Evolutionary conservation across 164 flowering plant species (phyloP).

Genomic region (Tetrastigma voinierianum): DNA sequence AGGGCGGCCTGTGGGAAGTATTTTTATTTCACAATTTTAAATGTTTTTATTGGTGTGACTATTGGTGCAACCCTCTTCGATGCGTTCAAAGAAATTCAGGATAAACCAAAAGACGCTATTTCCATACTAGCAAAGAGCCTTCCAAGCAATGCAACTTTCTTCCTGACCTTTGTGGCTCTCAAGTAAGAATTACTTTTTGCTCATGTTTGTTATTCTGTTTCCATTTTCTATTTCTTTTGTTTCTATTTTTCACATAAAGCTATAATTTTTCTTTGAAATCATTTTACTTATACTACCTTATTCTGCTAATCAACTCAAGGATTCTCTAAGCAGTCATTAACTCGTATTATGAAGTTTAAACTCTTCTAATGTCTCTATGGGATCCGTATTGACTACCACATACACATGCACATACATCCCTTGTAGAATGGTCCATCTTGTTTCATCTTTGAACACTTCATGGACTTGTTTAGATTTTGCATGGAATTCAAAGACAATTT

Average conservation of each 20-base stretch:
- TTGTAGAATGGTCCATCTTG: too few species aligned
- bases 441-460: too few species aligned
- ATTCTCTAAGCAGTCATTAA: too few species aligned
- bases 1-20: constrained; percentile 96
- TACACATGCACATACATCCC: too few species aligned
- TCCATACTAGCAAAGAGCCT: constrained; percentile 54
- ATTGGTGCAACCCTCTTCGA: constrained; percentile 62
- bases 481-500: too few species aligned
- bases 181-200: constrained; percentile 51
- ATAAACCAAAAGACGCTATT: constrained; percentile 42
- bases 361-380: too few species aligned
- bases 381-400: too few species aligned
- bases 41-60: constrained; percentile 93
- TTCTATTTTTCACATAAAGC: background rate
- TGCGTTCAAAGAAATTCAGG: constrained; percentile 56
- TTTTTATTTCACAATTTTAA: constrained; percentile 78
- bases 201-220: background rate
- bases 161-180: constrained; percentile 89
- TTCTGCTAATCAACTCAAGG: too few species aligned
- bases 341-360: too few species aligned
- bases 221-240: background rate
- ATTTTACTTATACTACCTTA: too few species aligned
- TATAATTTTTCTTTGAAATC: background rate
- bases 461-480: too few species aligned
- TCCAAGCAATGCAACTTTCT: constrained; percentile 84